Percentiles rank a stretch among this genome's conserved stretches.
Conservation (phyloP, 2,329 filamentous ascomycete species). For the Fusarium sp. region DNA sequence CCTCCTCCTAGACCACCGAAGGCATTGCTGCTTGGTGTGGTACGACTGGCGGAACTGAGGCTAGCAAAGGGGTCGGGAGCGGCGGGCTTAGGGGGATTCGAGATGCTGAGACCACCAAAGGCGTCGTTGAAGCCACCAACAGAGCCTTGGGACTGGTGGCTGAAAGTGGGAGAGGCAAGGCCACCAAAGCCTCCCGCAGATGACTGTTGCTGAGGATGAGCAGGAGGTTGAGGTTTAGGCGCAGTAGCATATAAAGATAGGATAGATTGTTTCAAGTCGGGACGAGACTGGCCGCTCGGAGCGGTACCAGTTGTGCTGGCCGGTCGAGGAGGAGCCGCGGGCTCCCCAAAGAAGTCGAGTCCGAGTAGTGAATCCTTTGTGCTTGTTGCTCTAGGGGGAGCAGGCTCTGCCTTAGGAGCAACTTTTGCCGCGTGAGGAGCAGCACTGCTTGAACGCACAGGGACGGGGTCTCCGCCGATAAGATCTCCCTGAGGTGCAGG, state of each 20-base stretch:
- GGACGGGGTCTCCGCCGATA: conserved; percentile 78
- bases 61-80: conserved; percentile 68
- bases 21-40: conserved; percentile 50
- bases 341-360: conserved; percentile 87
- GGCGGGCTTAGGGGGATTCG: conserved; percentile 55
- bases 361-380: conserved; percentile 91
- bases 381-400: conserved; percentile 73
- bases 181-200: conserved; percentile 74
- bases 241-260: conserved; percentile 90
- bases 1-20: conserved; percentile 73
- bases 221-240: conserved; percentile 75
- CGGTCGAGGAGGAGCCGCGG: conserved; percentile 78
- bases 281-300: conserved; percentile 74
- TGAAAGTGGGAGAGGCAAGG: conserved; percentile 66
- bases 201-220: conserved; percentile 55
- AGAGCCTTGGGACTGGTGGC: conserved; percentile 60
- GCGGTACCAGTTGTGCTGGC: conserved; percentile 78
- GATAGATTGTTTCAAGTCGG: conserved; percentile 97
- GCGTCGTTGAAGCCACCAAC: conserved; percentile 79
- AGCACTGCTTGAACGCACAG: conserved; percentile 78
- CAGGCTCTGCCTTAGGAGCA: conserved; percentile 68
- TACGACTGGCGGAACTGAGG: conserved; percentile 52
- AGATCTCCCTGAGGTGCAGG: conserved; percentile 74
- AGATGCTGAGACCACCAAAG: conserved; percentile 63
- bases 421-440: conserved; percentile 70